Evolutionary conservation across 768 basidiomycete genomes (phyloP).

Genomic region (Clavaria fumosa): DNA sequence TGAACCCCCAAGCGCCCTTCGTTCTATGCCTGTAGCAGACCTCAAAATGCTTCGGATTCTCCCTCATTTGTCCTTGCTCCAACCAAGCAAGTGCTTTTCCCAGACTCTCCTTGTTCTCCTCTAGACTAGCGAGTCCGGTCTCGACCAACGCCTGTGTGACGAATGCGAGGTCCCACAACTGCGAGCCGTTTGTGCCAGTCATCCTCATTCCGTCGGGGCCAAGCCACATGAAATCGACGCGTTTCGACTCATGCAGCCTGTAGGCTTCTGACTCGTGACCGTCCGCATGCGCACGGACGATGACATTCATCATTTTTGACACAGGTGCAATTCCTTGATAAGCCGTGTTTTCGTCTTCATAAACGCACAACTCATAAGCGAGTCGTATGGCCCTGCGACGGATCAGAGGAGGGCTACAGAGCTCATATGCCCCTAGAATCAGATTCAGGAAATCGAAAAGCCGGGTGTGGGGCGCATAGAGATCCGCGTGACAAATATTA

Average conservation of each 20-base stretch:
- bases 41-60: conserved; percentile 50
- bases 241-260: conserved; percentile 55
- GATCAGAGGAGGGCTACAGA: conserved; percentile 56
- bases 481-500: conserved; percentile 60
- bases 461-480: conserved; percentile 70
- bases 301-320: conserved; percentile 90
- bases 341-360: conserved; percentile 90
- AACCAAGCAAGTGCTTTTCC: conserved; percentile 58
- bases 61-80: conserved; percentile 53
- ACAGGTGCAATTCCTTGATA: conserved; percentile 88
- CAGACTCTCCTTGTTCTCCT: conserved; percentile 51
- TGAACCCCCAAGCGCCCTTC: conserved; percentile 43
- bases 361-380: conserved; percentile 64
- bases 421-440: conserved; percentile 40
- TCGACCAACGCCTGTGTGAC: conserved; percentile 87
- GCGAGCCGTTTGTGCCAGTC: conserved; percentile 89
- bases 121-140: conserved; percentile 59
- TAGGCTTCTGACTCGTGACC: conserved; percentile 67
- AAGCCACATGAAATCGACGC: conserved; percentile 92
- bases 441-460: conserved; percentile 54
- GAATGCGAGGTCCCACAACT: conserved; percentile 91
- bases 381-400: conserved; percentile 44
- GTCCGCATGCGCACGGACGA: conserved; percentile 62
- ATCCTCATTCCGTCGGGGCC: conserved; percentile 84
- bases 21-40: conserved; percentile 49